Base-by-base conservation (phyloP, 2,329 filamentous ascomycete species). In the Penicillium digitatum region DNA sequence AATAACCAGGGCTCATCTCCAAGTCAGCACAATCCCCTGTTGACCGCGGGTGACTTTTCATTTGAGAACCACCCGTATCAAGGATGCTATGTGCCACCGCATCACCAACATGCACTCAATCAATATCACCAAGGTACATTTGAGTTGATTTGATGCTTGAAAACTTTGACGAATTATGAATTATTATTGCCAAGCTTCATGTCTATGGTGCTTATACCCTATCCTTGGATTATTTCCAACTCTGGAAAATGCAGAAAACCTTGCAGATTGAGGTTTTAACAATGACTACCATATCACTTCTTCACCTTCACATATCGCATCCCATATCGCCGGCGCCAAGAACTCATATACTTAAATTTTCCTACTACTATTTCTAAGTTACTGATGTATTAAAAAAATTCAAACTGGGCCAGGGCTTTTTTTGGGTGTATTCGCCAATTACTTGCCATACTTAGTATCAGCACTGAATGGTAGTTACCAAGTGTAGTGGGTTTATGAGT, bases 21-120 rank as follows among this genome's bases (percentile, higher is more conserved):
- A 3, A 82, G 81, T 7, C 82, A 85, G 38, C 74, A 87, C 6
- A 93, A 93, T 65, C 89, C 89, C 1, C 73, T 93, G 37, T 81
- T 87, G 62, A 84, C 82, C 24, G 79, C 79, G 24, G 89, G 88
- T 1, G 88, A 94, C 67, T 94, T 94, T 69, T 87, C 80, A 24
- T 78, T 87, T 62, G 87, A 88, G 4, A 86, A 90, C 60, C 89
- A 92, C 72, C 89, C 90, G 1, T 95, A 94, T 67, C 87, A 90
- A 67, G 85, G 86, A 48, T 87, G 87, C 73, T 95, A 93, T 65
- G 86, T 90, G 59, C 86, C 88, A 34, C 88, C 89, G 1, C 67
- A 72, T 62, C 79, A 75, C 57, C 67, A 72, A 60, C 79, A 75
- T 57, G 65, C 69, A 43, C 54, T 67, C 24, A 57, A 64, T 34